These are phyloP conservation scores for Filosporella fistucella DNA, from an alignment of 495 filamentous ascomycete genomes.

Conservation along the genomic window DNA sequence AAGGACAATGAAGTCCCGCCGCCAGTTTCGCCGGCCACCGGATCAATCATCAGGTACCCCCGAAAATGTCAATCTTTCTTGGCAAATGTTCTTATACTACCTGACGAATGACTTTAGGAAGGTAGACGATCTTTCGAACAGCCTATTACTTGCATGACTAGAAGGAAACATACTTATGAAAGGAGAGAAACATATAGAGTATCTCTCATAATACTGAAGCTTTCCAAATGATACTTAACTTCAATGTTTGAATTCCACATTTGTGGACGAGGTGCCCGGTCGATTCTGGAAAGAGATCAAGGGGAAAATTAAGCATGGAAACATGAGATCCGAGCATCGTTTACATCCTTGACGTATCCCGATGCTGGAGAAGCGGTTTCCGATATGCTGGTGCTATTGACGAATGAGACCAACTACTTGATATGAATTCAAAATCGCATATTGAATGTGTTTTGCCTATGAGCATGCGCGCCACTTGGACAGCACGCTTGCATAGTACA, in stretches of 20 bases:
- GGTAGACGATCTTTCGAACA: too few species aligned
- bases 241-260: not conserved
- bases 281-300: not conserved
- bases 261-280: not conserved
- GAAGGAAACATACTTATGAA: not conserved
- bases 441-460: slow-evolving; percentile 3
- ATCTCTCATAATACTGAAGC: not conserved
- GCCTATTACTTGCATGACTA: slow-evolving; percentile 3
- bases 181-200: not conserved
- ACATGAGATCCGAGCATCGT: not conserved
- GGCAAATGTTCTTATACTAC: not conserved
- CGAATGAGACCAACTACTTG: too few species aligned
- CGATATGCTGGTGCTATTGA: not conserved
- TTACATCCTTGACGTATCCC: not conserved
- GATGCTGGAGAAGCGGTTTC: not conserved
- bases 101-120: not conserved
- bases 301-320: not conserved
- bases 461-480: not conserved
- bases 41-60: slow-evolving; percentile 5
- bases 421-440: too few species aligned
- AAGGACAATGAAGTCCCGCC: slow-evolving; percentile 6
- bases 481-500: not conserved
- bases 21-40: slow-evolving; percentile 1
- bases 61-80: not conserved
- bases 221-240: not conserved